Base-by-base conservation (phyloP, 345 rosid genomes). In the Linum tenue region DNA sequence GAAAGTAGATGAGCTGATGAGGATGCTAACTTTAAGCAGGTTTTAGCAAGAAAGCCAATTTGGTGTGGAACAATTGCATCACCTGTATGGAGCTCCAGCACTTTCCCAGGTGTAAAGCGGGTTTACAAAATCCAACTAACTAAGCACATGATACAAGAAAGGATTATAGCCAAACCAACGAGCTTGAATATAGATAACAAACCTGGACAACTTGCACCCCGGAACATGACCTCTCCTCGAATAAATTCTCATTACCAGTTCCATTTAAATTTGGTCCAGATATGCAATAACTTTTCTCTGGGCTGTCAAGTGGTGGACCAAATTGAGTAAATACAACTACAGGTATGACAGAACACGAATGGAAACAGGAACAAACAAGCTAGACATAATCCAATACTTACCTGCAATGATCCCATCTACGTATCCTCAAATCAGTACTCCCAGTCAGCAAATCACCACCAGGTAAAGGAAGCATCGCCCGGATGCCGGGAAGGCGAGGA, bases 381-480 rank as follows among this genome's bases (percentile, higher is more conserved):
- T 35, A 59, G 63, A 16, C 36, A 15, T 31, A 16, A 35, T 4
- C 4, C 16, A 15, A 36, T 58, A 4, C 7, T 37, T n/a, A 92
- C 99, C 97, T 88, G 86, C 73, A 75, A 71, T 85, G 83, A 75
- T 90, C 91, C 97, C 97, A 94, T 48, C 95, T 84, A 65, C 96
- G 92, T 59, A 90, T 90, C 77, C 84, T 94, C 80, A 94, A 80
- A 78, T 94, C 99, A 15, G 96, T 88, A 64, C 97, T 92, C 73
- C 91, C 99, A 11, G 99, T 90, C 77, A 94, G 72, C 77, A 90
- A 77, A 83, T 94, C 96, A 40, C 99, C 97, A 17, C 97, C 92
- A 37, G 99, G 96, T 73, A 94, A 80, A 55, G 97, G 96, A 70
- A 90, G 89, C 82, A 94, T 75, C 39, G 96, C 75, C 55, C 92